phyloP scores from a whole-genome alignment of 2,329 filamentous ascomycete genomes.

The Xylariaceae sp. region DNA sequence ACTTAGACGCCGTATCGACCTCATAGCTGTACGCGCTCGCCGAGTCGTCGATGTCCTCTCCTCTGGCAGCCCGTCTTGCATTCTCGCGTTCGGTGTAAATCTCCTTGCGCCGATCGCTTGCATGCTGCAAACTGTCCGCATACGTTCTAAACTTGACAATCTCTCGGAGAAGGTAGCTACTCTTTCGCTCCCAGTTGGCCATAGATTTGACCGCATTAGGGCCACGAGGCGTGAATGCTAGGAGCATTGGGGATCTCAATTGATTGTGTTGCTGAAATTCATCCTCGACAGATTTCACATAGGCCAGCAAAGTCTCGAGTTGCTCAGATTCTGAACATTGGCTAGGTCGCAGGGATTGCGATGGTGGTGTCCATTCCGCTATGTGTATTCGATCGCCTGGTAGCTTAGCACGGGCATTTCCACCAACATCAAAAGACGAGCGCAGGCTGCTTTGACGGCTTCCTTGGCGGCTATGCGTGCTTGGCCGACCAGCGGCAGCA shows the following conservation, averaged over 20 bases:
- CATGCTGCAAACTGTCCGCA: conserved; percentile 75
- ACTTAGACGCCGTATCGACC: conserved; percentile 19
- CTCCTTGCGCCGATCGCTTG: conserved; percentile 64
- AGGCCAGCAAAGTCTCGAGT: conserved; percentile 66
- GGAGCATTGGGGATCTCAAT: conserved; percentile 77
- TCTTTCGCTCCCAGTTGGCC: conserved; percentile 97
- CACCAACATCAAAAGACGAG: conserved; percentile 62
- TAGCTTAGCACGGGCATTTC: conserved; percentile 59
- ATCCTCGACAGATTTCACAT: conserved; percentile 80
- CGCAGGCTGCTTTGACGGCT: conserved; percentile 44
- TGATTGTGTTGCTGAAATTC: conserved; percentile 87
- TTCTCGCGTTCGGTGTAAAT: conserved; percentile 61
- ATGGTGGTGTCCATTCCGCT: conserved; percentile 82
- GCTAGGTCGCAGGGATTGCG: conserved; percentile 84
- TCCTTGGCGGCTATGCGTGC: conserved; percentile 43
- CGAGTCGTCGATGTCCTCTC: conserved; percentile 41
- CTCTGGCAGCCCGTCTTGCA: conserved; percentile 47
- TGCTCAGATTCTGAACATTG: conserved; percentile 76
- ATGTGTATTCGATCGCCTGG: conserved; percentile 82
- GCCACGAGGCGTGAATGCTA: conserved; percentile 83
- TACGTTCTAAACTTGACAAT: conserved; percentile 97
- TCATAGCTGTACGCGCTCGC: conserved; percentile 17
- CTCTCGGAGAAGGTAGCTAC: conserved; percentile 82
- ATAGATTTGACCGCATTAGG: conserved; percentile 79
- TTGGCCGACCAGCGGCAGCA: conserved; percentile 43